A percentile compares a stretch with the other conserved stretches of the same genome.
Conservation (phyloP, 202 grass and related monocot genomes). For the Carex arenaria region DNA sequence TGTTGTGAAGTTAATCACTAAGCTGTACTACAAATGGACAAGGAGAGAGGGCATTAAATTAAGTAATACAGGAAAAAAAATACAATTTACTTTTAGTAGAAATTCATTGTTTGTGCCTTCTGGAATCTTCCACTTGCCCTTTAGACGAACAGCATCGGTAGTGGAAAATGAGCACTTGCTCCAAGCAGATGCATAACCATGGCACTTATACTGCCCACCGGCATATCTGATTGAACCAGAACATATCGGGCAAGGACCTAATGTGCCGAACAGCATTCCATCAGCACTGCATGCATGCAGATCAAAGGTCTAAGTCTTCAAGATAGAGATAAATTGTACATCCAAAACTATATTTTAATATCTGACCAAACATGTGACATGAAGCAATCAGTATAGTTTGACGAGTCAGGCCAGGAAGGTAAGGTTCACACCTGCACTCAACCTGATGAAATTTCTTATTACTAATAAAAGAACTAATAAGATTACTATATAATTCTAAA, state of each 20-base stretch:
- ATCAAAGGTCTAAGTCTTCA: neutral
- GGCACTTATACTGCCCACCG: slow-evolving; percentile 64
- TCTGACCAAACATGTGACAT: neutral
- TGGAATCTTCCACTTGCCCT: slow-evolving; percentile 78
- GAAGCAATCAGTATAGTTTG: neutral
- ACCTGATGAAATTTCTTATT: neutral
- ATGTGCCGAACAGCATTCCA: slow-evolving; percentile 88
- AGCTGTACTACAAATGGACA: neutral
- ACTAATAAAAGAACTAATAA: neutral
- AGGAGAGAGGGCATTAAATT: neutral
- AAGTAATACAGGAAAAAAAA: neutral
- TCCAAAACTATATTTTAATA: neutral
- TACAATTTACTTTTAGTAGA: slow-evolving; percentile 57
- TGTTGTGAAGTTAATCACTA: neutral
- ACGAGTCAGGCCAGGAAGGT: neutral
- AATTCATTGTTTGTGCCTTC: slow-evolving; percentile 52
- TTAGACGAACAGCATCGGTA: slow-evolving; percentile 60
- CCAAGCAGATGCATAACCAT: slow-evolving; percentile 90
- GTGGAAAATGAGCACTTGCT: slow-evolving; percentile 82
- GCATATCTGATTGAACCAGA: slow-evolving; percentile 55
- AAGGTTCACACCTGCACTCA: neutral
- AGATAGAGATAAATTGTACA: neutral
- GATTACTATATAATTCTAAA: neutral
- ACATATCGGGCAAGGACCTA: slow-evolving; percentile 82
- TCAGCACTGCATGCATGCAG: slow-evolving; percentile 59